These are phyloP conservation scores for Pseudohalonectria lignicola DNA, from an alignment of 2,329 filamentous ascomycete genomes.

Conservation along the genomic window DNA sequence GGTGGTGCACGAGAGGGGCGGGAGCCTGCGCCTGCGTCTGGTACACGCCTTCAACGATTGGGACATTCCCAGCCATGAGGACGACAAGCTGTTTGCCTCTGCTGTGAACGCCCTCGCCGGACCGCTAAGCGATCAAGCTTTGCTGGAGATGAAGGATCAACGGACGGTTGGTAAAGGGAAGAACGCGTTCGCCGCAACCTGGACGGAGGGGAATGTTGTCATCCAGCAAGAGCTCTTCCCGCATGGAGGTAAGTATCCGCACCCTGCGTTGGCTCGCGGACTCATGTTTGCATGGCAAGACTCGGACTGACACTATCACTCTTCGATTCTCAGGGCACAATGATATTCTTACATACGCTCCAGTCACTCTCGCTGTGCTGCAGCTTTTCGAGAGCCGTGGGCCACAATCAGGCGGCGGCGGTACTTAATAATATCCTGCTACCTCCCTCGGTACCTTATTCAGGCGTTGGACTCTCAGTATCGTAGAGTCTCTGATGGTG, in stretches of 20 bases:
- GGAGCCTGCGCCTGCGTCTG: conserved; percentile 51
- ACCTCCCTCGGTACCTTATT: too few species aligned
- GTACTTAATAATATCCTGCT: not conserved
- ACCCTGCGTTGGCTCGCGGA: too few species aligned
- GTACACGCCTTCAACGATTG: conserved; percentile 73
- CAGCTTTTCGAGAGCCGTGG: conserved; percentile 42
- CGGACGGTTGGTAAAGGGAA: conserved; percentile 30
- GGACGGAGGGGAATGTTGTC: conserved; percentile 31
- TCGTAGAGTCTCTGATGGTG: too few species aligned
- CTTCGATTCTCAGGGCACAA: conserved; percentile 61
- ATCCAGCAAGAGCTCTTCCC: conserved; percentile 44
- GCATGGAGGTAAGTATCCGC: conserved; percentile 43
- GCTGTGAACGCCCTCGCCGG: conserved; percentile 41
- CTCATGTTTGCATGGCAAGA: too few species aligned
- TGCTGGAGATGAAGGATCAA: conserved; percentile 26
- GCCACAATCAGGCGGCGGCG: not conserved
- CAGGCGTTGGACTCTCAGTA: too few species aligned
- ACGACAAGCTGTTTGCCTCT: conserved; percentile 50
- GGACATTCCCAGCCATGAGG: conserved; percentile 70
- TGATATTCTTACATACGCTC: conserved; percentile 52
- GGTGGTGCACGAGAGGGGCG: conserved; percentile 31
- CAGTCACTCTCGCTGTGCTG: conserved; percentile 53
- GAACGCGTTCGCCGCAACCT: conserved; percentile 36
- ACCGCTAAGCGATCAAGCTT: conserved; percentile 24
- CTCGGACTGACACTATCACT: too few species aligned